These are phyloP conservation scores for Chytriomyces hyalinus DNA, from an alignment of 192 early-diverging fungal species.

Conservation along the genomic window DNA sequence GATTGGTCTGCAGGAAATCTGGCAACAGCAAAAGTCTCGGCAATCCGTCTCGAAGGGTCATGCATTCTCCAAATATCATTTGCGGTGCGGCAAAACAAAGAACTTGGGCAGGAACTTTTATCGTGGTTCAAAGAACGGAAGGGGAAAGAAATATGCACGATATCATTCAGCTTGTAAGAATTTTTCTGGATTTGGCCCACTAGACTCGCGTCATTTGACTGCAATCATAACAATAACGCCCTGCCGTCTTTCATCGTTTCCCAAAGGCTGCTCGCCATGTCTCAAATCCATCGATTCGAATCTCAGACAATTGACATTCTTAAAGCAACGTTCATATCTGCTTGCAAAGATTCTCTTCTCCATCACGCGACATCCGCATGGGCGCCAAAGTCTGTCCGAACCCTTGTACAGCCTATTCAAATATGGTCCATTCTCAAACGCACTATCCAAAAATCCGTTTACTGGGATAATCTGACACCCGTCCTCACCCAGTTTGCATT, in stretches of 20 bases:
- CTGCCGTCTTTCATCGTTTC: not conserved
- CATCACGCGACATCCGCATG: not conserved
- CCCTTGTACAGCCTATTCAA: not conserved
- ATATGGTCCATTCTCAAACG: conserved; percentile 18
- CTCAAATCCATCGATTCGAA: conserved; percentile 31
- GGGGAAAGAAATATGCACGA: not conserved
- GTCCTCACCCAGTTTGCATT: conserved; percentile 8
- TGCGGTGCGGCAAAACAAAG: conserved; percentile 24
- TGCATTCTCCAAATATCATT: conserved; percentile 26
- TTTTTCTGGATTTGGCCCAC: not conserved
- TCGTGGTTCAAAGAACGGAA: not conserved
- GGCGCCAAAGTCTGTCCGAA: not conserved
- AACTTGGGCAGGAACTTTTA: conserved; percentile 17
- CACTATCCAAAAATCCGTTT: conserved; percentile 17
- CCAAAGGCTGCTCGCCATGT: conserved; percentile 17
- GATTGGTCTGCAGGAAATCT: not conserved
- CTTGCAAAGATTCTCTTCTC: conserved; percentile 18
- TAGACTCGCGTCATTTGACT: not conserved
- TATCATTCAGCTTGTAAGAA: conserved; percentile 10
- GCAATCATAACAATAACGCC: not conserved
- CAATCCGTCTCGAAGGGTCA: conserved; percentile 16
- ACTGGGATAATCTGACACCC: conserved; percentile 21
- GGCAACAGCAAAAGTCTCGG: not conserved
- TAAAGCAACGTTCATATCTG: not conserved
- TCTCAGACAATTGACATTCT: not conserved